Percentiles rank a stretch among this genome's conserved stretches.
phyloP scores from a whole-genome alignment of 208 protist genomes.

The Acanthamoeba triangularis region DNA sequence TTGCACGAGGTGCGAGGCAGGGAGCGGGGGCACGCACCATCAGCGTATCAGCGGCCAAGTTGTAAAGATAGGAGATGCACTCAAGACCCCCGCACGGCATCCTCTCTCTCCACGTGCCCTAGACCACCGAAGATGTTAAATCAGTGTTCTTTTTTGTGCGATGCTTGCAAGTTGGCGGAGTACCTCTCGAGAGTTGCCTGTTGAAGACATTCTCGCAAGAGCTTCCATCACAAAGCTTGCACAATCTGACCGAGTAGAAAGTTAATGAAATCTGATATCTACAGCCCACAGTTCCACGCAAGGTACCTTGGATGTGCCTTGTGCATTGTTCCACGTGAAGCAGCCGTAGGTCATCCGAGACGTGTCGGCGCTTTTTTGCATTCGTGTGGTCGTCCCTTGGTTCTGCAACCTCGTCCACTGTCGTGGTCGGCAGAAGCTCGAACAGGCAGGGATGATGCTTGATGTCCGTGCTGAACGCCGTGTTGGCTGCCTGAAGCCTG shows the following conservation, averaged over 20 bases:
- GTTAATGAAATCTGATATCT: not conserved
- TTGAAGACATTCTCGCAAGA: not conserved
- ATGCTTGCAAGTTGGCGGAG: not conserved
- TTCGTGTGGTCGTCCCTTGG: not conserved
- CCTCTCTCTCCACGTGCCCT: constrained; percentile 1
- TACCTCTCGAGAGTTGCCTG: not conserved
- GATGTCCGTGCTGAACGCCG: constrained; percentile 27
- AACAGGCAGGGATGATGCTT: constrained; percentile 8
- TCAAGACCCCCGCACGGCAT: not conserved
- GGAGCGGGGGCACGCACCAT: not conserved
- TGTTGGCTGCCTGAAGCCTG: not conserved
- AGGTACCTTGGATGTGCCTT: not conserved
- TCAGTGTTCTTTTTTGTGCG: no score
- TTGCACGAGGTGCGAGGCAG: not conserved
- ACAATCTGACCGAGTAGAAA: not conserved
- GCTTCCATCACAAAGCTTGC: not conserved
- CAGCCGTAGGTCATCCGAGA: not conserved
- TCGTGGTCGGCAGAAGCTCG: not conserved
- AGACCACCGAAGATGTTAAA: not conserved
- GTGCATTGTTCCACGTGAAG: constrained; percentile 18
- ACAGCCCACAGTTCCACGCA: not conserved
- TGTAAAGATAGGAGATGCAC: constrained; percentile 23
- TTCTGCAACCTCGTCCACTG: not conserved
- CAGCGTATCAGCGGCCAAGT: not conserved
- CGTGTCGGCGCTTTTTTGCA: not conserved